These are phyloP conservation scores for Eragrostis curvula DNA, from an alignment of 176 grass and related monocot species.

Conservation along the genomic window DNA sequence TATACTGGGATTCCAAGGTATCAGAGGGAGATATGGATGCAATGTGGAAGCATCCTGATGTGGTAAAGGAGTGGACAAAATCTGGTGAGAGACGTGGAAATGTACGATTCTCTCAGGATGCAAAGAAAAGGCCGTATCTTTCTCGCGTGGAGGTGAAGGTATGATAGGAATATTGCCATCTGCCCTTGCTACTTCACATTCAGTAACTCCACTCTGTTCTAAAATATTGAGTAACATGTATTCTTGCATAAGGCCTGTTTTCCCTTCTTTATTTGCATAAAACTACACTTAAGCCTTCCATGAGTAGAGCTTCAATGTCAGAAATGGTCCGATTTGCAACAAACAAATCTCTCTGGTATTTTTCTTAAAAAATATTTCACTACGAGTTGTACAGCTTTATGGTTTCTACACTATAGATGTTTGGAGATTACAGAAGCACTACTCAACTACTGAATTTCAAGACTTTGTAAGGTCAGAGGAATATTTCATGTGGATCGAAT, in stretches of 20 bases:
- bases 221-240: slow-evolving; percentile 26
- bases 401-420: background rate
- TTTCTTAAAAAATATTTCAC: background rate
- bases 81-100: slow-evolving; percentile 86
- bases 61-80: slow-evolving; percentile 86
- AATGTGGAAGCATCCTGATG: slow-evolving; percentile 83
- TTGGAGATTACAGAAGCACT: background rate
- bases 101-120: slow-evolving; percentile 84
- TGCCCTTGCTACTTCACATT: slow-evolving; percentile 25
- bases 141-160: slow-evolving; percentile 98
- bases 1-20: slow-evolving; percentile 88
- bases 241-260: slow-evolving; percentile 17
- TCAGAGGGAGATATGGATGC: slow-evolving; percentile 75
- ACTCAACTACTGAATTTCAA: background rate
- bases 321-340: too few species aligned
- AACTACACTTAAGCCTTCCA: too few species aligned
- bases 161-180: slow-evolving; percentile 19
- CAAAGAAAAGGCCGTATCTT: slow-evolving; percentile 92
- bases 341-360: background rate
- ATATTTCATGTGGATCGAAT: background rate
- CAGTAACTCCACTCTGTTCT: background rate
- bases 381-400: background rate
- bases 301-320: too few species aligned
- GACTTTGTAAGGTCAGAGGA: background rate
- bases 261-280: background rate